These are phyloP conservation scores for Plasmopara viticola DNA, from an alignment of 352 stramenopile genomes.

Conservation along the genomic window DNA sequence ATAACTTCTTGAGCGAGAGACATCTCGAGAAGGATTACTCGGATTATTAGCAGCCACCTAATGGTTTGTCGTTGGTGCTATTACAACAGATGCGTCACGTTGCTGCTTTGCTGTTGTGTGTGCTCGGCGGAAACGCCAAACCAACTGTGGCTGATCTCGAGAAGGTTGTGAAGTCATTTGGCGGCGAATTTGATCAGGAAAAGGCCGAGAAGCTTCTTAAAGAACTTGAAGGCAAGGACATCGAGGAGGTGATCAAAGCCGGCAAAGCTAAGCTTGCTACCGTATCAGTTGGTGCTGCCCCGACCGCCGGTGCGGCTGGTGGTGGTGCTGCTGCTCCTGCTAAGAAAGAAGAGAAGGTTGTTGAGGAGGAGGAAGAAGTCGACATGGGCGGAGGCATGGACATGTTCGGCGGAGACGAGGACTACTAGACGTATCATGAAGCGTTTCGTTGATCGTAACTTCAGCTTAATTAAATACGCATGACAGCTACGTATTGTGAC, in stretches of 20 bases:
- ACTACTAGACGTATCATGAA: constrained; percentile 61
- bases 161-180: constrained; percentile 80
- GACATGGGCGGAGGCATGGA: constrained; percentile 78
- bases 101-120: constrained; percentile 87
- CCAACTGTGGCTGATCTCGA: constrained; percentile 74
- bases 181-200: constrained; percentile 70
- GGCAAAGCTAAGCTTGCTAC: constrained; percentile 81
- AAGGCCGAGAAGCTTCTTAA: constrained; percentile 79
- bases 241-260: constrained; percentile 79
- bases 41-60: neutral
- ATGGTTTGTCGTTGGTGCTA: neutral
- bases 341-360: constrained; percentile 59
- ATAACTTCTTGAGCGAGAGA: too few species aligned
- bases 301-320: constrained; percentile 31
- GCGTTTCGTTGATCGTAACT: constrained; percentile 17
- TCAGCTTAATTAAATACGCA: constrained; percentile 45
- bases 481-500: constrained; percentile 21
- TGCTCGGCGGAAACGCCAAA: constrained; percentile 78
- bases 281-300: constrained; percentile 63
- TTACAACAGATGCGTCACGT: constrained; percentile 85
- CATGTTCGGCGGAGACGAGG: constrained; percentile 79
- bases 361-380: constrained; percentile 75
- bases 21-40: too few species aligned
- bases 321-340: constrained; percentile 35
- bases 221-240: constrained; percentile 86